These are phyloP conservation scores for Annulohypoxylon bovei DNA, from an alignment of 495 filamentous ascomycete species.

Conservation along the genomic window DNA sequence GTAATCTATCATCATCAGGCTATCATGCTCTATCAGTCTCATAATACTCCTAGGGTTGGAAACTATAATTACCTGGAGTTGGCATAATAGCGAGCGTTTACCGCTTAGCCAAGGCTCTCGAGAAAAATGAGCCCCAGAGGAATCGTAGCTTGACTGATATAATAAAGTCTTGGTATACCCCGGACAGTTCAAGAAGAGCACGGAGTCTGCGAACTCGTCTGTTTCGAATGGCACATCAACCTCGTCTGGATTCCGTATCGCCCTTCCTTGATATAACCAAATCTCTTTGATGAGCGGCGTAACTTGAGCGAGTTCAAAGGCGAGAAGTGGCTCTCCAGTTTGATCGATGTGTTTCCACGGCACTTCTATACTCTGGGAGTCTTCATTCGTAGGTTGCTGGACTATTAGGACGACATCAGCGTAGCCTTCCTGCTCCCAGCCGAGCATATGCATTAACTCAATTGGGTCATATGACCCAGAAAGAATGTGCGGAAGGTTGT, in stretches of 20 bases:
- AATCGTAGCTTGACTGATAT: constrained; percentile 30
- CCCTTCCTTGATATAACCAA: constrained; percentile 25
- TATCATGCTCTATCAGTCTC: background rate
- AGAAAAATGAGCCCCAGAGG: constrained; percentile 15
- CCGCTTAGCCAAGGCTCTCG: constrained; percentile 30
- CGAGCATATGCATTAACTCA: constrained; percentile 28
- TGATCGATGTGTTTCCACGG: constrained; percentile 30
- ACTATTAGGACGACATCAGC: constrained; percentile 9
- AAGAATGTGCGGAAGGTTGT: constrained; percentile 24
- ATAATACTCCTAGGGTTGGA: background rate
- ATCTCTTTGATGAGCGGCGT: constrained; percentile 9
- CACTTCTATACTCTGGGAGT: constrained; percentile 7
- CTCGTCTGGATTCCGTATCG: constrained; percentile 20
- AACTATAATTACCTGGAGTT: constrained; percentile 19
- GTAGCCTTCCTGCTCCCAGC: constrained; percentile 24
- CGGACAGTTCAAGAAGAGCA: constrained; percentile 20
- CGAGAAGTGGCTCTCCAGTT: constrained; percentile 13
- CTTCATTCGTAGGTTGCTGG: background rate
- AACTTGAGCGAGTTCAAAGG: background rate
- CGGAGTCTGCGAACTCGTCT: constrained; percentile 26
- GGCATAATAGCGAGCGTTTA: constrained; percentile 23
- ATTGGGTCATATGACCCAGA: constrained; percentile 34
- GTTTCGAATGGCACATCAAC: constrained; percentile 17
- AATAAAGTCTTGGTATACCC: constrained; percentile 12
- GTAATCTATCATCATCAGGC: constrained; percentile 24